phyloP scores from a whole-genome alignment of 352 stramenopile species.

The Sclerospora graminicola region DNA sequence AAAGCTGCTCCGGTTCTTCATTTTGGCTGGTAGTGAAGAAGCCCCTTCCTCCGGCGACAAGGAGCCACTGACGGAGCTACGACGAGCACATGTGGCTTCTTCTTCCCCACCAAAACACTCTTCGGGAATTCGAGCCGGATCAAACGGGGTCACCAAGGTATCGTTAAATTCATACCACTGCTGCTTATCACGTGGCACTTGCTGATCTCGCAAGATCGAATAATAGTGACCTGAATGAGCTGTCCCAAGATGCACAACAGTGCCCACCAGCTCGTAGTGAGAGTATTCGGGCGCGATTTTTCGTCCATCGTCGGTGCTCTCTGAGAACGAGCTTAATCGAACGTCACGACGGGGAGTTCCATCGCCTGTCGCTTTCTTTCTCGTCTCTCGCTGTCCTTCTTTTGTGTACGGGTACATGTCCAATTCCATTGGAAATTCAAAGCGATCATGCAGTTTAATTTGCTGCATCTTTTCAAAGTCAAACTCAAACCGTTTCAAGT shows the following conservation, averaged over 20 bases:
- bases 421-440: conserved; percentile 87
- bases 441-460: conserved; percentile 90
- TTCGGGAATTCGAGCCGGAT: conserved; percentile 48
- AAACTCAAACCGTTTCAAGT: conserved; percentile 94
- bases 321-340: conserved; percentile 18
- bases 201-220: conserved; percentile 73
- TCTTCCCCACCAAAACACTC: conserved; percentile 70
- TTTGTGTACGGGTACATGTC: conserved; percentile 88
- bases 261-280: conserved; percentile 78
- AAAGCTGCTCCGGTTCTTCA: conserved; percentile 83
- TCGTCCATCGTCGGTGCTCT: conserved; percentile 12
- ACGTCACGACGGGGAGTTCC: conserved; percentile 11
- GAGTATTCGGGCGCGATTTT: conserved; percentile 67
- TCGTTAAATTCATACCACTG: conserved; percentile 87
- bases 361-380: conserved; percentile 19
- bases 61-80: conserved; percentile 12
- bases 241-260: conserved; percentile 83
- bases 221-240: conserved; percentile 88
- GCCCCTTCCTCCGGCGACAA: conserved; percentile 9
- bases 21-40: conserved; percentile 19
- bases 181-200: conserved; percentile 16
- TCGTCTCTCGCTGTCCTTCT: conserved; percentile 66
- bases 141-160: conserved; percentile 71
- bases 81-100: conserved; percentile 16
- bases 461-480: conserved; percentile 92